Conservation (phyloP, 163 green algal species). For the Scenedesmus sp. region DNA sequence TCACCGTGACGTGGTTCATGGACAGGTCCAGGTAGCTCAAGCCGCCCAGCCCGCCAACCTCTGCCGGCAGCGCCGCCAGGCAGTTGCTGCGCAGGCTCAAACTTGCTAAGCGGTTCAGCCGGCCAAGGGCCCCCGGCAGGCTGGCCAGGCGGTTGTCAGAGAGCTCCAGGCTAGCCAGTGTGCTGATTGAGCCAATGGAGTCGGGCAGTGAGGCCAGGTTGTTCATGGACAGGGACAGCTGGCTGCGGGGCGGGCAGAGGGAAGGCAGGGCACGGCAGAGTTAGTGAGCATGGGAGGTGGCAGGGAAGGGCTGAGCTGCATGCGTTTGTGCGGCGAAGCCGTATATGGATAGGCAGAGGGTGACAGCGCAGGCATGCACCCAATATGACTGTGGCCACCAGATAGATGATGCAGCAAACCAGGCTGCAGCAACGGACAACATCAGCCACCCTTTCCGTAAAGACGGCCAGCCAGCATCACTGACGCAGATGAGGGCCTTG, state of each 20-base stretch:
- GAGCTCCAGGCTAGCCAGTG: constrained; percentile 31
- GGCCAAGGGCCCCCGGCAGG: constrained; percentile 15
- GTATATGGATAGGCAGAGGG: too few relatives aligned
- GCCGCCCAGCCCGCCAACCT: neutral
- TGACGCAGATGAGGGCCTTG: too few relatives aligned
- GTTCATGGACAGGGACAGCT: constrained; percentile 48
- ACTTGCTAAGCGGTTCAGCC: neutral
- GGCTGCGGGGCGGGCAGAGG: neutral
- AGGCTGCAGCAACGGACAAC: neutral
- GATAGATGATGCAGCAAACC: neutral
- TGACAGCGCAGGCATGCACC: too few relatives aligned
- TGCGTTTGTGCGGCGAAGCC: too few relatives aligned
- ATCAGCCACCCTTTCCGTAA: neutral
- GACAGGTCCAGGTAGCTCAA: constrained; percentile 41
- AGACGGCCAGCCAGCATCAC: too few relatives aligned
- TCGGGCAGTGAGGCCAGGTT: constrained; percentile 43
- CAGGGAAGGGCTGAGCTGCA: neutral
- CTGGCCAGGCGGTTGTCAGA: constrained; percentile 44
- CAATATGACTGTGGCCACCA: too few relatives aligned
- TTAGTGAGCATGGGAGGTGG: neutral
- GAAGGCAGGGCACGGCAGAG: neutral
- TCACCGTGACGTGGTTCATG: constrained; percentile 47
- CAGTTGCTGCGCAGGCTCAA: constrained; percentile 39
- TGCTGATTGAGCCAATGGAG: neutral
- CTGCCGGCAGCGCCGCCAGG: constrained; percentile 19